Evolutionary conservation across 2,329 filamentous ascomycete species (phyloP), one percentile per base, ranked within the genome.

Genomic region (Triangularia setosa): DNA sequence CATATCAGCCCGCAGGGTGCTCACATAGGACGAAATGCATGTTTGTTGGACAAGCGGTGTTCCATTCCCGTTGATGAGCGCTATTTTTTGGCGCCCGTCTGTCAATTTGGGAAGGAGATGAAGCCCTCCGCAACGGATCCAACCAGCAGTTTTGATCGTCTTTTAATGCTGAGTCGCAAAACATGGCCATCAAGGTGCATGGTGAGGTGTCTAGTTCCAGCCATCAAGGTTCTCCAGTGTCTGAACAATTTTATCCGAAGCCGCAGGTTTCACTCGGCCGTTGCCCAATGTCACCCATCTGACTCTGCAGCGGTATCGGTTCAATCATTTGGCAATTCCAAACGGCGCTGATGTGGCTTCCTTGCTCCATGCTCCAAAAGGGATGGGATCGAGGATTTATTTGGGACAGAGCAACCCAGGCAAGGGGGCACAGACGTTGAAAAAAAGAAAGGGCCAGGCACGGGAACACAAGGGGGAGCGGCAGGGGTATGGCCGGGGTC

Each of bases 141-240:
- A 48, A 48, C n/a, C 40, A 21, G 40, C 18, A n/a, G 40, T 48
- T 21, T 9, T 21, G 40, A 48, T 48, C 40, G 7, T 48, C 40
- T 48, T 11, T 48, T 48, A 48, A 48, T 48, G 40, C 40, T 48
- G 40, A 48, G 40, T 21, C 40, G 40, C 52, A 55, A 40, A 55
- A 55, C 16, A 21, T 25, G 64, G 66, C 67, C 68, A 60, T 69
- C 68, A 69, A 65, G 68, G 68, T 69, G 21, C 67, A 64, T 64
- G 24, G 14, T 53, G 40, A 18, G 18, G 40, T 48, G 40, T 48
- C 40, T 48, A 2, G n/a, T 21, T 48, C 40, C 40, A 48, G 40
- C 59, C 62, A 57, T 60, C 58, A 67, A 44, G 63, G 63, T 67
- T 57, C 63, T 65, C 44, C 27, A 18, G 23, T 25, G 3, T 33